Evolutionary conservation across 441 rosid species (phyloP).

Genomic region (Mallotus japonicus): DNA sequence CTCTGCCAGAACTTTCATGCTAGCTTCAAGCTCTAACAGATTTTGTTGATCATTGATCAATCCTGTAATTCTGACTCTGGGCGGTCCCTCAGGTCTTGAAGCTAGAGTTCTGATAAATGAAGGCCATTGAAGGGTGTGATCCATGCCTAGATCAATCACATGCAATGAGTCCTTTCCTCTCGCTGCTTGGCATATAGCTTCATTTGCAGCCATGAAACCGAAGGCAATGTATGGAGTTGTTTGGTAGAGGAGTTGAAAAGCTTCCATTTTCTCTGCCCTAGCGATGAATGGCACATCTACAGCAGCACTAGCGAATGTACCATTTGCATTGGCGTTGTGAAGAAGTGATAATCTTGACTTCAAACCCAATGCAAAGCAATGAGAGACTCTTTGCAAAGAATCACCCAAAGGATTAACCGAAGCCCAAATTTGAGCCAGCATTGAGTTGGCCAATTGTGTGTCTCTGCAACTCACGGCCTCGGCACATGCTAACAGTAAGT

Average conservation of each 20-base stretch:
- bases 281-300: constrained; percentile 28
- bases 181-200: constrained; percentile 60
- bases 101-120: constrained; percentile 55
- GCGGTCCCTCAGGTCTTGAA: constrained; percentile 51
- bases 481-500: constrained; percentile 58
- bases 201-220: constrained; percentile 70
- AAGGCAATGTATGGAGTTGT: constrained; percentile 60
- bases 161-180: constrained; percentile 47
- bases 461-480: constrained; percentile 72
- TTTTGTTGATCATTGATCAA: constrained; percentile 28
- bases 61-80: constrained; percentile 49
- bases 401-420: constrained; percentile 45
- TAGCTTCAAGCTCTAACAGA: constrained; percentile 32
- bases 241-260: constrained; percentile 57
- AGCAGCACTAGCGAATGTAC: constrained; percentile 31
- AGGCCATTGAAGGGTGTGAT: constrained; percentile 62
- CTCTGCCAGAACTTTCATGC: constrained; percentile 34
- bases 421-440: constrained; percentile 51
- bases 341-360: constrained; percentile 51
- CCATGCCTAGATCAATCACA: constrained; percentile 55
- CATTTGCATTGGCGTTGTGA: constrained; percentile 42
- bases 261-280: constrained; percentile 53
- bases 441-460: constrained; percentile 44
- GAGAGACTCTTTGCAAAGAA: constrained; percentile 60
- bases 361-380: constrained; percentile 55